Evolutionary conservation across 495 filamentous ascomycete species (phyloP).

Genomic region (Penicillium turbatum): DNA sequence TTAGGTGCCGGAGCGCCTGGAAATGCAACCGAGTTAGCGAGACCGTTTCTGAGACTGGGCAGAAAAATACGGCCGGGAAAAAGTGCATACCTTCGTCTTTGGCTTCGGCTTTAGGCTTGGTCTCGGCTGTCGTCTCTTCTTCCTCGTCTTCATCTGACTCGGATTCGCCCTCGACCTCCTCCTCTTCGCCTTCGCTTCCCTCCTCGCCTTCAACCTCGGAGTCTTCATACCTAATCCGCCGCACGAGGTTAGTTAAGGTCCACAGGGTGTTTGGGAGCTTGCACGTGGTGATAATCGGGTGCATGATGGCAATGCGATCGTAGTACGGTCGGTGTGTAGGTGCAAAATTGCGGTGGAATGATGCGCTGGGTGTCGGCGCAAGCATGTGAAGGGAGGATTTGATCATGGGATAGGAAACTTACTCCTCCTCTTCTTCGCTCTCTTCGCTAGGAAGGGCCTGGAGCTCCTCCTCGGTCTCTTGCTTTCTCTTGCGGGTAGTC

Average conservation of each 20-base stretch:
- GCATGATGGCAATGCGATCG: neutral
- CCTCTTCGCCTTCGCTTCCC: constrained; percentile 40
- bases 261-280: neutral
- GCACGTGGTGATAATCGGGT: neutral
- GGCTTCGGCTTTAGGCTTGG: constrained; percentile 14
- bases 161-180: constrained; percentile 29
- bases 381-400: neutral
- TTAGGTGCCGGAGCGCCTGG: constrained; percentile 39
- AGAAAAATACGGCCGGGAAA: neutral
- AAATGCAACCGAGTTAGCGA: constrained; percentile 4
- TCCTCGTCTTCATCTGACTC: constrained; percentile 19
- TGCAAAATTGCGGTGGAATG: neutral
- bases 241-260: constrained; percentile 12
- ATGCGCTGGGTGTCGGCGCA: neutral
- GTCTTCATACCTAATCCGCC: constrained; percentile 45
- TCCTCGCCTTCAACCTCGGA: constrained; percentile 38
- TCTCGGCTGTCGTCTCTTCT: constrained; percentile 16
- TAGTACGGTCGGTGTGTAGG: neutral
- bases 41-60: neutral
- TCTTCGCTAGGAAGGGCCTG: constrained; percentile 58
- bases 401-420: constrained; percentile 29
- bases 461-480: constrained; percentile 57
- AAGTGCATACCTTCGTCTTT: constrained; percentile 29
- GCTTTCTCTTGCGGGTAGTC: constrained; percentile 65
- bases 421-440: constrained; percentile 63